Conservation (phyloP, 768 basidiomycete genomes). For the Collybia sordida region DNA sequence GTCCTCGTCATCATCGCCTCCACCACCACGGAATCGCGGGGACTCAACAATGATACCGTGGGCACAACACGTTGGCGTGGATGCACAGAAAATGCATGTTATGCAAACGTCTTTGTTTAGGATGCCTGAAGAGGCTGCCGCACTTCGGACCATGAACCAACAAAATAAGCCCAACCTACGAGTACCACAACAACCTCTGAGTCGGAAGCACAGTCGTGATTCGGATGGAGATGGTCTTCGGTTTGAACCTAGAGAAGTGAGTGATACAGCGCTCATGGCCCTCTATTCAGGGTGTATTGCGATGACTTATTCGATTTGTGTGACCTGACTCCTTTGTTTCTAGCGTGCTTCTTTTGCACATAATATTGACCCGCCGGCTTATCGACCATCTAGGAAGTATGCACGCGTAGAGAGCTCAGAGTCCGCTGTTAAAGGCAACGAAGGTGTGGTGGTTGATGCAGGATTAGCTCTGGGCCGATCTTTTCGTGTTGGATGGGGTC, state of each 20-base stretch:
- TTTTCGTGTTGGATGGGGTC: constrained; percentile 91
- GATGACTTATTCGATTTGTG: not conserved
- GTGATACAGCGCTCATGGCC: constrained; percentile 13
- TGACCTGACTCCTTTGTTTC: constrained; percentile 5
- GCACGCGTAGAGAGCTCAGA: constrained; percentile 68
- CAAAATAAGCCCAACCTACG: constrained; percentile 32
- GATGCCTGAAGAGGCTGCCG: constrained; percentile 70
- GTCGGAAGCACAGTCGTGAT: constrained; percentile 75
- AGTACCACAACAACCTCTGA: constrained; percentile 38
- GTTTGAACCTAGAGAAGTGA: constrained; percentile 60
- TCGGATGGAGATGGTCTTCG: constrained; percentile 72
- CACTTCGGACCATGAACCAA: constrained; percentile 53
- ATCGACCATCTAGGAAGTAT: constrained; percentile 79
- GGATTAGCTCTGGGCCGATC: constrained; percentile 85
- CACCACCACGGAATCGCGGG: constrained; percentile 29
- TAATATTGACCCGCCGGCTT: constrained; percentile 62
- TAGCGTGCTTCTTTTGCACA: constrained; percentile 82
- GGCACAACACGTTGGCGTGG: constrained; percentile 74
- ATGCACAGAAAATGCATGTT: constrained; percentile 86
- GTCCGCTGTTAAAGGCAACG: constrained; percentile 63
- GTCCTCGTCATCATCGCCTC: constrained; percentile 31
- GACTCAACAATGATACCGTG: constrained; percentile 64
- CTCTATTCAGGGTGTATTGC: not conserved
- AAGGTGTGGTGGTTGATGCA: constrained; percentile 72
- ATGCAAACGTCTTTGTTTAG: constrained; percentile 91